Conservation (phyloP, 2,329 filamentous ascomycete genomes). For the Alternaria alternata region DNA sequence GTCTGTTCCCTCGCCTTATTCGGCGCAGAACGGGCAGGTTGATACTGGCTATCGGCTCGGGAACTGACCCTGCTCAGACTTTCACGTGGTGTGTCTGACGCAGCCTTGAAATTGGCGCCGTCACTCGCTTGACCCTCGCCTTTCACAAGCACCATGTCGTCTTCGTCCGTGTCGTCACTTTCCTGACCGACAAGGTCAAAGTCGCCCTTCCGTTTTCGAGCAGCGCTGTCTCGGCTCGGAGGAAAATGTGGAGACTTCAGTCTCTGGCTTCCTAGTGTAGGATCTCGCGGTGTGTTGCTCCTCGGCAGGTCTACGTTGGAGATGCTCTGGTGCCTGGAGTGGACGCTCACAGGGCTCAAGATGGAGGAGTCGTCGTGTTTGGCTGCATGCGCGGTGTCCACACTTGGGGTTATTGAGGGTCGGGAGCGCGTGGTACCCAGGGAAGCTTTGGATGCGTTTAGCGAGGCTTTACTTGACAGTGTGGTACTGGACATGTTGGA, state of each 20-base stretch:
- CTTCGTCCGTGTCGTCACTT: slow-evolving; percentile 46
- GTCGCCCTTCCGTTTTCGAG: slow-evolving; percentile 34
- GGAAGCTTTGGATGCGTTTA: slow-evolving; percentile 25
- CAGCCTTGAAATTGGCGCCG: slow-evolving; percentile 32
- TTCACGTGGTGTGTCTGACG: slow-evolving; percentile 34
- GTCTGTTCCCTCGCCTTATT: slow-evolving; percentile 31
- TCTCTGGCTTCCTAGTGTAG: slow-evolving; percentile 15
- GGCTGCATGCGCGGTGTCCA: slow-evolving; percentile 28
- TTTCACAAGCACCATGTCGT: slow-evolving; percentile 40
- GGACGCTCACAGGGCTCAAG: slow-evolving; percentile 37
- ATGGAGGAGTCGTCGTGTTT: slow-evolving; percentile 39
- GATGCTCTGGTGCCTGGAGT: slow-evolving; percentile 31
- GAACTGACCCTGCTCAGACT: slow-evolving; percentile 30
- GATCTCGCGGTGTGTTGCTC: slow-evolving; percentile 27
- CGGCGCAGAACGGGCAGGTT: slow-evolving; percentile 26
- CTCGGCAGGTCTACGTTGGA: slow-evolving; percentile 30
- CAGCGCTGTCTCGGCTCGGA: slow-evolving; percentile 26
- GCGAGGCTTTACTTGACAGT: slow-evolving; percentile 41
- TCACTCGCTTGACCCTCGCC: slow-evolving; percentile 30
- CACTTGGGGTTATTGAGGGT: slow-evolving; percentile 33
- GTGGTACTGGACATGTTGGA: slow-evolving; percentile 43
- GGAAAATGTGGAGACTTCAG: slow-evolving; percentile 33
- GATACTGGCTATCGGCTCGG: slow-evolving; percentile 37
- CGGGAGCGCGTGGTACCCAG: slow-evolving; percentile 37
- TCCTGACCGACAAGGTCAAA: slow-evolving; percentile 36